A percentile compares a stretch with the other conserved stretches of the same genome.
Conservation (phyloP, 2,329 filamentous ascomycete species). For the Fusarium ramigenum region DNA sequence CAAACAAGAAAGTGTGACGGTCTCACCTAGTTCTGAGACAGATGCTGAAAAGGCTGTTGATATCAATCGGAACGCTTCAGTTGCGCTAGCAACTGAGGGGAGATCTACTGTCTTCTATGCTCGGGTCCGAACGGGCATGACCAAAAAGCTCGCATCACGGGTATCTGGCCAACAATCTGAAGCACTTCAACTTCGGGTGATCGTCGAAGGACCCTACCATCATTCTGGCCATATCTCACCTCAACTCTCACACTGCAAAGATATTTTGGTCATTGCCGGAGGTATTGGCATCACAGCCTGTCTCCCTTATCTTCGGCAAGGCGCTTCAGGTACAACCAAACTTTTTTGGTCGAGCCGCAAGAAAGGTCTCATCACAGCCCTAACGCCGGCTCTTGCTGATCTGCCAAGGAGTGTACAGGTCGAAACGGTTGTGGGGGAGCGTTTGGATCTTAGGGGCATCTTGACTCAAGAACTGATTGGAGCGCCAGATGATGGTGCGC, state of each 20-base stretch:
- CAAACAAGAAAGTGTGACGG: background rate
- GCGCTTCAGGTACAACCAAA: slow-evolving; percentile 13
- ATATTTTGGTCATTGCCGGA: slow-evolving; percentile 45
- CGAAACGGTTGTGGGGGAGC: slow-evolving; percentile 34
- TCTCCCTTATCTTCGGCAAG: slow-evolving; percentile 39
- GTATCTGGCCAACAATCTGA: background rate
- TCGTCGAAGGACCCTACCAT: slow-evolving; percentile 44
- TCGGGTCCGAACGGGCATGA: slow-evolving; percentile 39
- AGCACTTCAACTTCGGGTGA: slow-evolving; percentile 31
- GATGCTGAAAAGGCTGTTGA: background rate
- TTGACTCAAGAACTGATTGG: slow-evolving; percentile 32
- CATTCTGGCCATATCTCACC: slow-evolving; percentile 26
- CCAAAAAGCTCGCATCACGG: slow-evolving; percentile 26
- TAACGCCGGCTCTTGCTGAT: slow-evolving; percentile 19
- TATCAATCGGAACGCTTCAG: background rate
- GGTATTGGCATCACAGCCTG: slow-evolving; percentile 47
- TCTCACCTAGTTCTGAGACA: slow-evolving; percentile 15
- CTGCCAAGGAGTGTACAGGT: slow-evolving; percentile 32
- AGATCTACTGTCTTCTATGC: slow-evolving; percentile 15
- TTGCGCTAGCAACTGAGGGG: background rate
- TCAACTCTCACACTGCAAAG: slow-evolving; percentile 39
- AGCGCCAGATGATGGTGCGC: slow-evolving; percentile 18
- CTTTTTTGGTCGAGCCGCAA: slow-evolving; percentile 43
- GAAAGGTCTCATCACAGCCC: slow-evolving; percentile 22
- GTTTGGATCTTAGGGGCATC: slow-evolving; percentile 37